A percentile compares a stretch with the other conserved stretches of the same genome.
Conservation (phyloP, 345 rosid genomes). For the Linum usitatissimum region DNA sequence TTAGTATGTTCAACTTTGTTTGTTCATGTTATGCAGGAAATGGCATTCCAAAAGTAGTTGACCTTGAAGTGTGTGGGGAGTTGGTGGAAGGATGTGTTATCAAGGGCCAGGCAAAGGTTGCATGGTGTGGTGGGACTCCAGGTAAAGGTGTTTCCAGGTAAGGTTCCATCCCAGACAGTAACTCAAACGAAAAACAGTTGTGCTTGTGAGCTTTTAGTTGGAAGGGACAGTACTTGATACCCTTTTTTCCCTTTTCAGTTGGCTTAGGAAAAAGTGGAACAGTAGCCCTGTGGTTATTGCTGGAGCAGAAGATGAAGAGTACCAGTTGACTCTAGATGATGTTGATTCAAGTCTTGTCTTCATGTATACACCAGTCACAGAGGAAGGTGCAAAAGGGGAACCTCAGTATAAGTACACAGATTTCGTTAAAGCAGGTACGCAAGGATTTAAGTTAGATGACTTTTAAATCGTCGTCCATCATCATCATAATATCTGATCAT, state of each 20-base stretch:
- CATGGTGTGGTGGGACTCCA: constrained; percentile 98
- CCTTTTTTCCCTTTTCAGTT: constrained; percentile 33
- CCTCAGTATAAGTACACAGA: constrained; percentile 92
- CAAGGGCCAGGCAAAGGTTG: constrained; percentile 67
- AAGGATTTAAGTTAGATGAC: constrained; percentile 2
- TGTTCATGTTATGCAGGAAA: constrained; percentile 40
- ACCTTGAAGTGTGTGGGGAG: constrained; percentile 78
- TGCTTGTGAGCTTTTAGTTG: constrained; percentile 2
- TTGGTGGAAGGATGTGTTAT: constrained; percentile 70
- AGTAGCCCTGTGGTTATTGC: constrained; percentile 78
- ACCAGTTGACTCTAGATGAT: constrained; percentile 64
- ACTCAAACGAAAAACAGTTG: neutral
- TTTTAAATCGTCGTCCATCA: constrained; percentile 1
- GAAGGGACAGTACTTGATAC: neutral
- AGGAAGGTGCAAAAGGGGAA: constrained; percentile 93
- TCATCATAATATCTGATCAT: neutral
- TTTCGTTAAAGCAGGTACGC: constrained; percentile 83
- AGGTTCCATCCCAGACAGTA: constrained; percentile 10
- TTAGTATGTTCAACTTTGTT: constrained; percentile 4
- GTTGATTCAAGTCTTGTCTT: constrained; percentile 89
- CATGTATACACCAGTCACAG: constrained; percentile 94
- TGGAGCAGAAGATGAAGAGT: constrained; percentile 90
- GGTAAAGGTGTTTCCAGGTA: constrained; percentile 93
- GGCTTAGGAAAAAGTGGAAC: constrained; percentile 94
- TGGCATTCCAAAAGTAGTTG: constrained; percentile 86